phyloP scores from a whole-genome alignment of 2,329 filamentous ascomycete genomes.

The Rhytidhysteron rufulum region DNA sequence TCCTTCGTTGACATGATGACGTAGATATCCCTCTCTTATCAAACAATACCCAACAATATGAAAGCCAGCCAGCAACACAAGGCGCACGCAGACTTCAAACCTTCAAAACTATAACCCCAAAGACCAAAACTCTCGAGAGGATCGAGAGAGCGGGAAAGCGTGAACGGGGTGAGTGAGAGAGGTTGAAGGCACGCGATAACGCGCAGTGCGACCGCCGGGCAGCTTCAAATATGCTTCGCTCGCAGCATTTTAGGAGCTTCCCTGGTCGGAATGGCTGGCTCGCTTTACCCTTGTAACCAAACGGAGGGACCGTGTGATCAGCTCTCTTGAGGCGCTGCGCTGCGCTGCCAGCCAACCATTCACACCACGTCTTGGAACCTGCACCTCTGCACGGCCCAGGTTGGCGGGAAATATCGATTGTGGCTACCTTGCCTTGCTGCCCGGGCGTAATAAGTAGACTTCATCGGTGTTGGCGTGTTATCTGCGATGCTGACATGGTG shows the following conservation, averaged over 20 bases:
- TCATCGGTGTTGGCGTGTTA: too few species aligned
- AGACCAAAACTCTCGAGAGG: neutral
- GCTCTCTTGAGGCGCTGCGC: neutral
- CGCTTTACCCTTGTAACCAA: neutral
- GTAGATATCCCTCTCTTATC: conserved; percentile 1
- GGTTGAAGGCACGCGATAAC: too few species aligned
- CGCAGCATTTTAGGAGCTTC: neutral
- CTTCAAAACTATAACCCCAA: neutral
- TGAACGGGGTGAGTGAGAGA: neutral
- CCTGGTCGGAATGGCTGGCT: neutral
- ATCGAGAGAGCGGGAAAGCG: neutral
- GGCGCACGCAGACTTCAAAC: neutral
- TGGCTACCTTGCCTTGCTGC: too few species aligned
- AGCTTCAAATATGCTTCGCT: neutral
- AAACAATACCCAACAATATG: neutral
- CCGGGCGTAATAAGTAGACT: too few species aligned
- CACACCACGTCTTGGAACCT: conserved; percentile 1
- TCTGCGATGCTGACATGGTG: too few species aligned
- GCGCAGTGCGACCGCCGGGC: too few species aligned
- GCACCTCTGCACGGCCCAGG: neutral
- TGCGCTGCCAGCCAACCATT: neutral
- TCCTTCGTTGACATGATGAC: conserved; percentile 14
- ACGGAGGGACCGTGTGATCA: conserved; percentile 1
- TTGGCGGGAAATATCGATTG: neutral
- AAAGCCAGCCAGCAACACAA: neutral